Percentiles rank a stretch among this genome's conserved stretches.
Evolutionary conservation across 2,329 filamentous ascomycete species (phyloP).

Genomic region (Ceratocystiopsis minuta): DNA sequence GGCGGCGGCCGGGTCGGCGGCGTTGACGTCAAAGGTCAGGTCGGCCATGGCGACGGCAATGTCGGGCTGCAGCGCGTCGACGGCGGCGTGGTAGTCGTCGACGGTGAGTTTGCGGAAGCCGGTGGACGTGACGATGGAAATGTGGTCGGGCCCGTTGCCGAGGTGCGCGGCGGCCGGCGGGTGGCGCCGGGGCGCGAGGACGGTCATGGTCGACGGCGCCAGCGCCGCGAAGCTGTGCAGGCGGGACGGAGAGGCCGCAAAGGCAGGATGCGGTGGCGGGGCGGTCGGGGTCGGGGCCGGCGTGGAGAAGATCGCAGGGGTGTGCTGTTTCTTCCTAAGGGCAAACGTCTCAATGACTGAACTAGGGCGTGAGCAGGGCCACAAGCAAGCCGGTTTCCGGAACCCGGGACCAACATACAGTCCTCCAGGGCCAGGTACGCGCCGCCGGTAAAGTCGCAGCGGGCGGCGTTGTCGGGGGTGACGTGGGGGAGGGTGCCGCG

Average conservation of each 20-base stretch:
- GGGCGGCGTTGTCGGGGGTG: conserved; percentile 62
- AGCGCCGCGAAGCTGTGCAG: conserved; percentile 64
- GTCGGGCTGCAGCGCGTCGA: conserved; percentile 54
- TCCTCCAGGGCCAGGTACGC: conserved; percentile 80
- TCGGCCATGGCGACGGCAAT: conserved; percentile 67
- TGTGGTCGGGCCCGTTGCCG: conserved; percentile 49
- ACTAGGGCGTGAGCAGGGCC: background rate
- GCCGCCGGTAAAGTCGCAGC: conserved; percentile 45
- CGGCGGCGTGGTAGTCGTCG: conserved; percentile 48
- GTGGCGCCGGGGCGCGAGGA: conserved; percentile 62
- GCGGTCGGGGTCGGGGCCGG: background rate
- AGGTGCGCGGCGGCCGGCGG: conserved; percentile 56
- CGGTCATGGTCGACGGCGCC: conserved; percentile 42
- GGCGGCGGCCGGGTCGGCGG: conserved; percentile 1
- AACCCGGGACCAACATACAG: conserved; percentile 40
- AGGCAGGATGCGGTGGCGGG: background rate
- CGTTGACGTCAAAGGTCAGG: conserved; percentile 27
- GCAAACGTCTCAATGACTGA: conserved; percentile 7
- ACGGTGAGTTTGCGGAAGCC: conserved; percentile 60
- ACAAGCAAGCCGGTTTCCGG: background rate
- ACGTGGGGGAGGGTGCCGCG: conserved; percentile 76
- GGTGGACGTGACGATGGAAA: conserved; percentile 71
- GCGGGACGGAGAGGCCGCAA: conserved; percentile 15
- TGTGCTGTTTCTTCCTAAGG: background rate
- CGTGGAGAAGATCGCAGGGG: conserved; percentile 5